Evolutionary conservation across 805 yeast species (phyloP).

Genomic region (Ogataea angusta): DNA sequence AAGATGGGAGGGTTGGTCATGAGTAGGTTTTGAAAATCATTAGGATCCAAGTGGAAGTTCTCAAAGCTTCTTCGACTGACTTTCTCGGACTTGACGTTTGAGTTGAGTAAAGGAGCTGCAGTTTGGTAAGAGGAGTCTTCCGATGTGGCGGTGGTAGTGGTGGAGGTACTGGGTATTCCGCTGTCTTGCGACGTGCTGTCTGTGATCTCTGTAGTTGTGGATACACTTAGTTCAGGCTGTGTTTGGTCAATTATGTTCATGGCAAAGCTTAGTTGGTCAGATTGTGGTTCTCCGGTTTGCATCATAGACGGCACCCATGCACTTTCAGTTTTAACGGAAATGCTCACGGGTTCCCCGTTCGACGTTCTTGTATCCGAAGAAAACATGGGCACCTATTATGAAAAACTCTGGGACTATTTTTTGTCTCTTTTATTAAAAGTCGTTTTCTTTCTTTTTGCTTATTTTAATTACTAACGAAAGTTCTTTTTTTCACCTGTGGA

Average conservation of each 20-base stretch:
- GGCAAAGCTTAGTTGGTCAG: neutral
- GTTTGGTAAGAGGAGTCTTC: slow-evolving; percentile 2
- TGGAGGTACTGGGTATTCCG: neutral
- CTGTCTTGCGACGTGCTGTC: neutral
- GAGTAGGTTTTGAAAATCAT: slow-evolving; percentile 35
- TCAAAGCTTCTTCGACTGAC: slow-evolving; percentile 15
- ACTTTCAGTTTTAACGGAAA: slow-evolving; percentile 1
- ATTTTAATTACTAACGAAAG: neutral
- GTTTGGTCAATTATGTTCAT: neutral
- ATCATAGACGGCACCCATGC: slow-evolving; percentile 2
- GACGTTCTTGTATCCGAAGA: neutral
- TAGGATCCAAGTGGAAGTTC: slow-evolving; percentile 33
- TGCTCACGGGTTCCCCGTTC: neutral
- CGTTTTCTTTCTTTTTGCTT: neutral
- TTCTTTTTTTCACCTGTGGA: neutral
- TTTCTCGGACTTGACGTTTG: neutral
- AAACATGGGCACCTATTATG: neutral
- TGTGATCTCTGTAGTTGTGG: neutral
- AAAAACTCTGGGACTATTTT: neutral
- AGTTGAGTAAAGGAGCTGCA: neutral
- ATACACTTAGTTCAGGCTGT: neutral
- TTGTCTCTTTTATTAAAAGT: neutral
- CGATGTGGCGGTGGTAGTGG: slow-evolving; percentile 1
- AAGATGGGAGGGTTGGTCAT: slow-evolving; percentile 36
- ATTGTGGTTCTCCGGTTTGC: neutral